These are phyloP conservation scores for Phaeodactylum tricornutum DNA, from an alignment of 108 stramenopile species.

Conservation along the genomic window DNA sequence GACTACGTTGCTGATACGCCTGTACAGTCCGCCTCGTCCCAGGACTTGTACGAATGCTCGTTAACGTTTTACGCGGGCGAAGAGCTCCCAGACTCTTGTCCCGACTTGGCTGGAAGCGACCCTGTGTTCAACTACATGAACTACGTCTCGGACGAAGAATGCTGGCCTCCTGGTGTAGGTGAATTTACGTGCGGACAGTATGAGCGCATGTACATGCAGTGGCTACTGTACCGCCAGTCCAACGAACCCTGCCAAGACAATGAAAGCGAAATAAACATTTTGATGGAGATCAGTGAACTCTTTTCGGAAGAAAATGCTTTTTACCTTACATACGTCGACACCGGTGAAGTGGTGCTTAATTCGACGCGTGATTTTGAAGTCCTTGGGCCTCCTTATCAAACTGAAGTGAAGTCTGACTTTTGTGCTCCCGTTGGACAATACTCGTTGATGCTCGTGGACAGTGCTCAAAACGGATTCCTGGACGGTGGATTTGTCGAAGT, in stretches of 20 bases:
- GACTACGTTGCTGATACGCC: conserved; percentile 24
- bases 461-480: not conserved
- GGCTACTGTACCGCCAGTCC: conserved; percentile 1
- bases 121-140: conserved; percentile 13
- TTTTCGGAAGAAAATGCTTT: not conserved
- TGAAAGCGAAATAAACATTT: not conserved
- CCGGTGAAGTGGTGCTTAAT: not conserved
- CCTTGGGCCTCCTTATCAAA: not conserved
- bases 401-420: not conserved
- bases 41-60: not conserved
- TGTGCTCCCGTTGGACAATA: not conserved
- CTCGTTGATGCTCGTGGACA: not conserved
- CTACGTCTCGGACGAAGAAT: not conserved
- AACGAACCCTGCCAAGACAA: not conserved
- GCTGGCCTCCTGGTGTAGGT: not conserved
- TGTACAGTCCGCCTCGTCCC: not conserved
- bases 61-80: not conserved
- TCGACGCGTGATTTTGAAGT: not conserved
- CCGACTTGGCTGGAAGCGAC: conserved; percentile 12
- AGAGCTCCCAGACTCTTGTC: conserved; percentile 5
- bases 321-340: not conserved
- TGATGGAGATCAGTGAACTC: not conserved
- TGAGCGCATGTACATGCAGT: conserved; percentile 8
- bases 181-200: conserved; percentile 4
- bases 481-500: no score